Evolutionary conservation across 2,329 filamentous ascomycete genomes (phyloP).

Genomic region (Fusarium euwallaceae): DNA sequence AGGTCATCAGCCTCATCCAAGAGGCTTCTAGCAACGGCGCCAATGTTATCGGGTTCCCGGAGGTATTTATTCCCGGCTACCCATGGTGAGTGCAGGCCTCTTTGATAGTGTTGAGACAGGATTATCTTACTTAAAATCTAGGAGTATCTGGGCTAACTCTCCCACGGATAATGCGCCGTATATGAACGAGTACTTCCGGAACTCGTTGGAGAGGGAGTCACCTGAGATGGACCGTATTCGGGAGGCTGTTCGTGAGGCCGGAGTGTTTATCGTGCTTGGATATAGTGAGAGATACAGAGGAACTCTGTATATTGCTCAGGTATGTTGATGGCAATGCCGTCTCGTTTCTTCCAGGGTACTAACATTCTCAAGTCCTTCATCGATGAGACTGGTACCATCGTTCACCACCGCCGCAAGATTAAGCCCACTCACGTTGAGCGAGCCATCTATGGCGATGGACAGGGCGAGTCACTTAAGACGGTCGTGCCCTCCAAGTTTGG

Average conservation of each 20-base stretch:
- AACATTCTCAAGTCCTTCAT: conserved; percentile 54
- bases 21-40: conserved; percentile 48
- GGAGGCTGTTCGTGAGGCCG: conserved; percentile 59
- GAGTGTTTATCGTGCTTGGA: conserved; percentile 57
- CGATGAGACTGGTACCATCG: conserved; percentile 54
- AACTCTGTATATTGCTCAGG: conserved; percentile 57
- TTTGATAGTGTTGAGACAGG: neutral
- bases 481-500: conserved; percentile 55
- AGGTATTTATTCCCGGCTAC: conserved; percentile 61
- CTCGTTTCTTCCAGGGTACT: neutral
- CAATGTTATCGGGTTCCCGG: conserved; percentile 58
- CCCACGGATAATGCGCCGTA: conserved; percentile 52
- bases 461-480: conserved; percentile 52
- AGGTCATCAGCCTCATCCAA: conserved; percentile 51
- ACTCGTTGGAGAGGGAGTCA: conserved; percentile 56
- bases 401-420: conserved; percentile 60
- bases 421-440: conserved; percentile 67
- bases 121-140: conserved; percentile 15
- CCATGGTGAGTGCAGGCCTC: conserved; percentile 54
- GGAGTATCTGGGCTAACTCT: conserved; percentile 48
- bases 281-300: conserved; percentile 56
- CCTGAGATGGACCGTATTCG: conserved; percentile 59
- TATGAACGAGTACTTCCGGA: conserved; percentile 60
- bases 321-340: neutral
- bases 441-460: conserved; percentile 61